Base-by-base conservation (phyloP, 2,329 filamentous ascomycete species). In the Penicillium janthinellum region DNA sequence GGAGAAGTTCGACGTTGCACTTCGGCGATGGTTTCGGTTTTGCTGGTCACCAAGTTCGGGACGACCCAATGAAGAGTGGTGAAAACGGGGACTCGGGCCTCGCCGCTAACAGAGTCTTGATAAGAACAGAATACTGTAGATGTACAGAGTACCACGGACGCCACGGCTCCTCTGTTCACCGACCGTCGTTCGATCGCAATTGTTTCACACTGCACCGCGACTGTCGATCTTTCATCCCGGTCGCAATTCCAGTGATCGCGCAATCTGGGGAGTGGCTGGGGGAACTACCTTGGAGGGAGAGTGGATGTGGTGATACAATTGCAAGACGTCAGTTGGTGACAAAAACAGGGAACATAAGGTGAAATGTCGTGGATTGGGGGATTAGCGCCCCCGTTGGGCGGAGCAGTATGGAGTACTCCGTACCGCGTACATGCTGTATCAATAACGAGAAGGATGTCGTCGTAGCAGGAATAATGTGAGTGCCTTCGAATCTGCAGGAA, bases 281-380 rank as follows among this genome's bases (percentile, higher is more conserved):
- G 37, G 17, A 45, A 34, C 20, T 28, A n/a, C 31, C 34, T 37
- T 41, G 38, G 25, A 25, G 11, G 22, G 14, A 35, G 48, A 45
- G 42, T 49, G 41, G 38, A 52, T 45, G 39, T 5, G 44, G 64
- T 65, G 48, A 54, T 63, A 68, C 60, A 59, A 54, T 60, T 41
- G 53, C 20, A 39, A 47, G 65, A 62, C 65, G 65, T 67, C 61
- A 63, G 59, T 60, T 38, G 42, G 37, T 8, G 41, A 31, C 17
- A 59, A 58, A 67, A 65, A 67, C 62, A 63, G 61, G 65, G 61
- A 68, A 68, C 31, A 62, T 55, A 57, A 51, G 49, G 38, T 55
- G 55, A 54, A 63, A 42, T 47, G 48, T 25, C 39, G 51, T 62
- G 60, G 53, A 48, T 49, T 51, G 44, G 48, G 38, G 35, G 48